phyloP scores from a whole-genome alignment of 169 alveolate genomes.

The Cryptosporidium tyzzeri region DNA sequence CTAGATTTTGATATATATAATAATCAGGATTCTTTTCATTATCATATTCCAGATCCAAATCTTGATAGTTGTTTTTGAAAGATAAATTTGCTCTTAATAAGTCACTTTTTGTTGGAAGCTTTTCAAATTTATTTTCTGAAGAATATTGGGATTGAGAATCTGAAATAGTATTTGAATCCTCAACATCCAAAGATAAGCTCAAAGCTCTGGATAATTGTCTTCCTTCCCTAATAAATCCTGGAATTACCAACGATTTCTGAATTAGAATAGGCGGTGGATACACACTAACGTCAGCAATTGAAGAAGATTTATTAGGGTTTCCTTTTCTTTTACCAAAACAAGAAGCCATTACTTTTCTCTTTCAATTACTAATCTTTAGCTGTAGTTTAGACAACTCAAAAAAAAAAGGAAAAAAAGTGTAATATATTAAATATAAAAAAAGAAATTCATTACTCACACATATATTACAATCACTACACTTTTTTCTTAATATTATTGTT shows the following conservation, averaged over 20 bases:
- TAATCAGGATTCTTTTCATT: background rate
- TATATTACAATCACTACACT: background rate
- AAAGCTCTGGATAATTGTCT: slow-evolving; percentile 60
- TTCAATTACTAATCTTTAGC: background rate
- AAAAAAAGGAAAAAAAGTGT: background rate
- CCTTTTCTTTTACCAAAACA: slow-evolving; percentile 23
- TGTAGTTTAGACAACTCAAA: background rate
- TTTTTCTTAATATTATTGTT: background rate
- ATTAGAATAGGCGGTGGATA: slow-evolving; percentile 55
- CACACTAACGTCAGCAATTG: background rate
- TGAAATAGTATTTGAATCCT: background rate
- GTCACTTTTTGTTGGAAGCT: background rate
- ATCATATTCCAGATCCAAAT: background rate
- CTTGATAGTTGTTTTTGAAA: background rate
- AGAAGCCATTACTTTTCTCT: slow-evolving; percentile 6
- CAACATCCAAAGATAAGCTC: slow-evolving; percentile 13
- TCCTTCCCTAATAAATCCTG: slow-evolving; percentile 60
- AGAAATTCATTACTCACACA: slow-evolving; percentile 8
- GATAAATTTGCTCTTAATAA: background rate
- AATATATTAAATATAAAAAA: background rate
- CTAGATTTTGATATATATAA: background rate
- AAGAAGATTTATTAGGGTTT: background rate
- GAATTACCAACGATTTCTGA: slow-evolving; percentile 48
- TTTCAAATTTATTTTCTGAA: background rate
- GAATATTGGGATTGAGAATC: slow-evolving; percentile 8